phyloP scores from a whole-genome alignment of 2,329 filamentous ascomycete species.

The Truncatella angustata region DNA sequence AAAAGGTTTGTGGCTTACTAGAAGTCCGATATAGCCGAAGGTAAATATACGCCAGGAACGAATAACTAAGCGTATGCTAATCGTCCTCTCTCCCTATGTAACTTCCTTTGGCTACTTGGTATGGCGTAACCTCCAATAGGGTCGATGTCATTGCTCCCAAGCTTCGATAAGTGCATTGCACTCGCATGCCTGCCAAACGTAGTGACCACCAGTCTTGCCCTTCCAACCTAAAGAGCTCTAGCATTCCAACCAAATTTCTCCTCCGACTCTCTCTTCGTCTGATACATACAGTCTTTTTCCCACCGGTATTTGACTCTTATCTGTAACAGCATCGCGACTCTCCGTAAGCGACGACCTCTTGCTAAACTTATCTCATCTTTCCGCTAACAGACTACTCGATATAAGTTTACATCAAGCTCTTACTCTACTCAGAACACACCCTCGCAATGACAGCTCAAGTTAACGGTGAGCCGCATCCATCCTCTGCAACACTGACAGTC shows the following conservation, averaged over 20 bases:
- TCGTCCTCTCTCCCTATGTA: no score
- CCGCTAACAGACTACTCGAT: neutral
- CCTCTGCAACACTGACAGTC: constrained; percentile 32
- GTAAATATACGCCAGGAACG: neutral
- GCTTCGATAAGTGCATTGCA: neutral
- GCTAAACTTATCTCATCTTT: neutral
- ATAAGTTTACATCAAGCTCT: neutral
- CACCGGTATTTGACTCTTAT: neutral
- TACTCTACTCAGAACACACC: neutral
- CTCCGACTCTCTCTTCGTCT: neutral
- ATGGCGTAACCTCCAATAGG: neutral
- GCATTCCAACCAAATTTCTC: no score
- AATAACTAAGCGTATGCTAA: neutral
- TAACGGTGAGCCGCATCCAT: constrained; percentile 30
- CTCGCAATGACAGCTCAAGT: constrained; percentile 29
- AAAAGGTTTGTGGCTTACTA: no score
- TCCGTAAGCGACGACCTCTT: neutral
- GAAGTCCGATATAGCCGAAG: neutral
- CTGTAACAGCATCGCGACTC: neutral
- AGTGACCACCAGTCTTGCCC: neutral
- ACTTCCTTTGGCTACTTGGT: neutral
- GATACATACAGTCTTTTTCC: neutral
- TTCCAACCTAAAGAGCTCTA: constrained; percentile 5
- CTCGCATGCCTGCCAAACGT: neutral
- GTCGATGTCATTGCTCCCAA: neutral